These are phyloP conservation scores for Phytophthora hibernalis DNA, from an alignment of 352 stramenopile genomes.

Conservation along the genomic window DNA sequence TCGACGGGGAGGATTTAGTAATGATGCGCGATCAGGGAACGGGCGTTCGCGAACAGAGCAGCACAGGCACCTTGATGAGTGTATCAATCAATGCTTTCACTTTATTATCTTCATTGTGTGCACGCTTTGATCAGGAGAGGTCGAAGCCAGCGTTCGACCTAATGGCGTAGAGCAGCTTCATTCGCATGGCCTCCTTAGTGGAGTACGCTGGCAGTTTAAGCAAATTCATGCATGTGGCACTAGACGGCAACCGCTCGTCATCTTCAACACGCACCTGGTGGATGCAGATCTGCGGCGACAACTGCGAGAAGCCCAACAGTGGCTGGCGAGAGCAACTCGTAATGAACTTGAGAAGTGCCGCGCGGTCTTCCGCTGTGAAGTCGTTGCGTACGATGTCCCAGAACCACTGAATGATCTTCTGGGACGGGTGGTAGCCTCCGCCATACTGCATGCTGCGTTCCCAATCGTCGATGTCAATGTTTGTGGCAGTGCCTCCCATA, in stretches of 20 bases:
- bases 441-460: conserved; percentile 92
- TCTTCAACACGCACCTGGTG: conserved; percentile 80
- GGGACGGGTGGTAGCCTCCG: conserved; percentile 94
- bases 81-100: conserved; percentile 2
- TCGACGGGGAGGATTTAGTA: conserved; percentile 7
- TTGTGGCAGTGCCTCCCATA: conserved; percentile 90
- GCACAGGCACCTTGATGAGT: conserved; percentile 4
- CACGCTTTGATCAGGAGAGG: conserved; percentile 76
- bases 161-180: conserved; percentile 97
- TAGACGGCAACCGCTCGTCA: conserved; percentile 77
- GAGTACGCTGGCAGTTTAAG: conserved; percentile 98
- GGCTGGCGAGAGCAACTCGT: conserved; percentile 93
- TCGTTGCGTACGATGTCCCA: conserved; percentile 78
- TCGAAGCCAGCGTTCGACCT: conserved; percentile 97
- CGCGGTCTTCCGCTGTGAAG: conserved; percentile 87
- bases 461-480: conserved; percentile 97
- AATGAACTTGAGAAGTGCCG: conserved; percentile 96
- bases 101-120: conserved; percentile 8
- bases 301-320: conserved; percentile 93
- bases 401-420: conserved; percentile 77
- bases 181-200: conserved; percentile 92
- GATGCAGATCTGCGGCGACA: conserved; percentile 96
- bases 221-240: conserved; percentile 97
- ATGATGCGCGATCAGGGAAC: conserved; percentile 29
- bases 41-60: conserved; percentile 1